Evolutionary conservation across 352 stramenopile genomes (phyloP), one percentile per base, ranked within the genome.

Genomic region (Phytophthora boehmeriae): DNA sequence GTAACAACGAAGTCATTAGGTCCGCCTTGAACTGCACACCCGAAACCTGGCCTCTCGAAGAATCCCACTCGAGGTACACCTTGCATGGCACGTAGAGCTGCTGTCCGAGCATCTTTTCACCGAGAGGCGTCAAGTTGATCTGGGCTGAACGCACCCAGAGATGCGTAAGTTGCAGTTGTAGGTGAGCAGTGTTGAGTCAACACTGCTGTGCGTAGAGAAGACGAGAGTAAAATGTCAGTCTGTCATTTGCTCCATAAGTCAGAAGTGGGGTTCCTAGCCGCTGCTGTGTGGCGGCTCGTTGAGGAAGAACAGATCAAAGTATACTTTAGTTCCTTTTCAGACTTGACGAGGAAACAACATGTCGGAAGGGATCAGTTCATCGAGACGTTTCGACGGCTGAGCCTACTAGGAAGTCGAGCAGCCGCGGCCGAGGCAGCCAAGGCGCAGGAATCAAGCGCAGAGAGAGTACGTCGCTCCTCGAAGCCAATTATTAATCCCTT

Each of bases 1-100:
- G 19, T 23, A 61, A 11, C 30, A 61, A 2, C 10, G 54, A 42
- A 2, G 43, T 61, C 16, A 61, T 1, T 42, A 61, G 39, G 23
- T 61, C 43, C 9, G 23, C 42, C 16, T 23, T 30, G 16, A 30
- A 46, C 5, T 54, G 6, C 6, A 61, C 10, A 6, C 32, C 39
- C 5, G 13, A 8, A 3, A 61, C 16, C 9, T 42, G 43, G 11
- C 20, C 17, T 1, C 1, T 25, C 1, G 22, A n/a, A 16, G 34
- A 6, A 39, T 61, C 30, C 42, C 54, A 61, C 8, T 45, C 20
- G 23, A 60, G 36, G 1, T n/a, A 13, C 6, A 52, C 38, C 2
- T 30, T 17, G 4, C 41, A 30, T 3, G 8, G 17, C 13, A 39
- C 45, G 6, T 27, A 17, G 41, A 58, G 10, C 19, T 44, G 13